Evolutionary conservation across 306 rosid genomes (phyloP).

Genomic region (Acacia melanoxylon): DNA sequence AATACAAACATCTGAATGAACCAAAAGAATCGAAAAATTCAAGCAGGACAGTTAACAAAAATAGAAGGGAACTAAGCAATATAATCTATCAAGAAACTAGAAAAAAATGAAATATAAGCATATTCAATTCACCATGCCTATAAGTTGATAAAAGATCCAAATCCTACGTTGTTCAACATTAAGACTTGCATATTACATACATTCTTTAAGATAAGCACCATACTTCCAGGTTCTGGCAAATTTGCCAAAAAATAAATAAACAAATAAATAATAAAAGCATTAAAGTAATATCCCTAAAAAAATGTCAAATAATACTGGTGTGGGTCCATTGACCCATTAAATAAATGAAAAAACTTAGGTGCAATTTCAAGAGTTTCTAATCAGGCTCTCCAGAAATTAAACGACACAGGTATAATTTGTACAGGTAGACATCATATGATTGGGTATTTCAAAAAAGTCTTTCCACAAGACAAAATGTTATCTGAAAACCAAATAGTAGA

Average conservation of each 20-base stretch:
- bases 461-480: not conserved
- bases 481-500: not conserved
- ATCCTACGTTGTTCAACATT: not conserved
- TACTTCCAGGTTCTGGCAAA: not conserved
- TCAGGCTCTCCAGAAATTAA: not conserved
- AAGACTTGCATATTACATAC: not conserved
- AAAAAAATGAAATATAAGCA: not conserved
- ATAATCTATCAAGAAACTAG: not conserved
- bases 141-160: conserved; percentile 2
- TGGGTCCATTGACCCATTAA: not conserved
- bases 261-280: not conserved
- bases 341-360: not conserved
- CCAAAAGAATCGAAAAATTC: not conserved
- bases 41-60: conserved; percentile 1
- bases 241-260: not conserved
- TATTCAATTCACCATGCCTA: not conserved
- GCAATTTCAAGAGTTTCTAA: not conserved
- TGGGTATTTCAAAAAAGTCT: not conserved
- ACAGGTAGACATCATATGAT: not conserved
- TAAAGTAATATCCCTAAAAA: not conserved
- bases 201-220: conserved; percentile 3
- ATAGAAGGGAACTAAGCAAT: not conserved
- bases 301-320: not conserved
- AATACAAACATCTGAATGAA: not conserved
- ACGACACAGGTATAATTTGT: not conserved